Base-by-base conservation (phyloP, 2,329 filamentous ascomycete genomes). In the Knufia petricola region DNA sequence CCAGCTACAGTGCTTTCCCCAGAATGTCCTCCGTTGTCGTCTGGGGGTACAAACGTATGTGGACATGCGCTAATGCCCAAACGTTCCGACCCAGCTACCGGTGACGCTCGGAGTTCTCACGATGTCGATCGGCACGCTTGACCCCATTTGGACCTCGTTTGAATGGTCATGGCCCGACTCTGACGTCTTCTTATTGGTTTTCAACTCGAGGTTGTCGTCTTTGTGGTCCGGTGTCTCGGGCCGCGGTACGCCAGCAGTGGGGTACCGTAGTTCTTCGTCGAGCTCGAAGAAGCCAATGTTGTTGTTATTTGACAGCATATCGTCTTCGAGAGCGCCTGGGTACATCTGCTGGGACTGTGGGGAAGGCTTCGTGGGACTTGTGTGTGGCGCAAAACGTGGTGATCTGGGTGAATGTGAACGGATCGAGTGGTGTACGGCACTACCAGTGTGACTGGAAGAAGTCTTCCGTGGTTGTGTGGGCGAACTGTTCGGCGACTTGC, bases 211-310 rank as follows among this genome's bases (percentile, higher is more conserved):
- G n/a, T 40, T 45, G 12, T 53, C 51, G 9, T 41, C 41, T 12
- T 37, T 30, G 26, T 47, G 39, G 3, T 49, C 52, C 13, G 46
- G 20, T 15, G 37, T 20, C n/a, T 46, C 48, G 12, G 48, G 40
- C 23, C 50, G 46, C 6, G 50, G 19, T 12, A 38, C 42, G 2
- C 39, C 51, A 9, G 55, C 55, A 23, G 49, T 37, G 12, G 56
- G 55, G 41, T 49, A 55, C 8, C 50, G 46, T 13, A 58, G 45
- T 48, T 58, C 56, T 49, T 58, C 56, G 36, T 58, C 56, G 9
- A 58, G 52, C 39, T 58, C 56, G 38, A 58, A 58, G 32, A 58
- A 58, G 6, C 56, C 56, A 12, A 57, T 52, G 15, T 53, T 53
- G 17, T 48, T 51, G 13, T 52, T 53, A 7, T 51, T 54, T 13